phyloP scores from a whole-genome alignment of 2,329 filamentous ascomycete genomes.

The Dothideomycetidae sp. region DNA sequence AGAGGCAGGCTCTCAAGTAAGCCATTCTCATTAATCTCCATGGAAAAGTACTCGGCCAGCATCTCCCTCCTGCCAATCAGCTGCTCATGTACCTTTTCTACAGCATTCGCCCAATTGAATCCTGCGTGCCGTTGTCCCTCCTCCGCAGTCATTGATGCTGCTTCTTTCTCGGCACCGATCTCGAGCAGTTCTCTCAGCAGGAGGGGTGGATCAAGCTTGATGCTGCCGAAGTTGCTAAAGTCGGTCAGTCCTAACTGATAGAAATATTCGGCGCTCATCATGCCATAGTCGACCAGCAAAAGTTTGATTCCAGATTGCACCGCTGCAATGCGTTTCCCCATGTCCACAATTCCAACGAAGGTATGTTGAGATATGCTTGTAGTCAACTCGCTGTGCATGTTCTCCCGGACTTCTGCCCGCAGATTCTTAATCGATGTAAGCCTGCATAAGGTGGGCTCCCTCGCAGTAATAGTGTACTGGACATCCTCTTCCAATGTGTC shows the following conservation, averaged over 20 bases:
- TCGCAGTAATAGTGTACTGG: conserved; percentile 59
- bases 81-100: conserved; percentile 50
- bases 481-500: conserved; percentile 33
- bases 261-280: conserved; percentile 73
- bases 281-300: conserved; percentile 84
- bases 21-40: conserved; percentile 67
- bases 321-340: conserved; percentile 71
- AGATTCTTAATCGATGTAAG: conserved; percentile 78
- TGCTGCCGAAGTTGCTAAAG: conserved; percentile 84
- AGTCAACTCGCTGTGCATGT: conserved; percentile 72
- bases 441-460: conserved; percentile 54
- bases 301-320: conserved; percentile 88
- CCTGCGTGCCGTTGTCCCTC: conserved; percentile 26
- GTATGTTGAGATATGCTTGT: conserved; percentile 79
- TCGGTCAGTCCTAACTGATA: conserved; percentile 92
- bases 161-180: conserved; percentile 59
- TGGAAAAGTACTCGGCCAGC: conserved; percentile 81
- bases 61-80: conserved; percentile 68
- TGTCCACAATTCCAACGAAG: conserved; percentile 87
- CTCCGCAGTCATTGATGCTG: conserved; percentile 24
- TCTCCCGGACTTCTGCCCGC: conserved; percentile 62
- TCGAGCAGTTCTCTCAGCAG: conserved; percentile 54
- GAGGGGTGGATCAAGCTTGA: conserved; percentile 66
- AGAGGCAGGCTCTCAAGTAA: conserved; percentile 69
- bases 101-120: conserved; percentile 53